Evolutionary conservation across 805 yeast species (phyloP).

Genomic region (Candida broadrunensis): DNA sequence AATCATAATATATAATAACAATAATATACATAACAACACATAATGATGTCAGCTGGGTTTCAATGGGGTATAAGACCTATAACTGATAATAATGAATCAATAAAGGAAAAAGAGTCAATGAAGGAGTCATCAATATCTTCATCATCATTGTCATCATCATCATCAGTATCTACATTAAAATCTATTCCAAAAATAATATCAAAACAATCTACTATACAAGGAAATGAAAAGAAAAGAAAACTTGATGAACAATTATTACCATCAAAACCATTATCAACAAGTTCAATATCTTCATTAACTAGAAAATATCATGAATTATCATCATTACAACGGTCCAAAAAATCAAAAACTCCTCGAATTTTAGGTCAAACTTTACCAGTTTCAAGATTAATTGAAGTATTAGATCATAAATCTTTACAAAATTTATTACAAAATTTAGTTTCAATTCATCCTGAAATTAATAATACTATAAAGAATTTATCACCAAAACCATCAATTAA

Average conservation of each 20-base stretch:
- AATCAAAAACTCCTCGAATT: constrained; percentile 41
- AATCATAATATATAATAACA: no score
- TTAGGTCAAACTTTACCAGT: constrained; percentile 62
- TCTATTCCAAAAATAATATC: not conserved
- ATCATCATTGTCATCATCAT: not conserved
- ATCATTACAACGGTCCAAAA: constrained; percentile 16
- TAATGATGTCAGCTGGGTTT: constrained; percentile 26
- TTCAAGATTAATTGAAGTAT: constrained; percentile 61
- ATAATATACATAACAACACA: no score
- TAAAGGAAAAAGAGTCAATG: not conserved
- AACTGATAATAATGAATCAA: not conserved
- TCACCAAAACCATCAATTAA: constrained; percentile 60
- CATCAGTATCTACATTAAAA: not conserved
- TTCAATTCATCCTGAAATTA: constrained; percentile 59
- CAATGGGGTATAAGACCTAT: constrained; percentile 21
- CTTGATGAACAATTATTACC: constrained; percentile 8
- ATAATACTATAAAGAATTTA: constrained; percentile 44
- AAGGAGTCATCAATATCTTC: not conserved
- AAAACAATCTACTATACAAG: not conserved
- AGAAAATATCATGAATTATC: not conserved
- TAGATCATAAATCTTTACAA: constrained; percentile 57
- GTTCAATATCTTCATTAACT: not conserved
- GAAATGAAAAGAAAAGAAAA: constrained; percentile 11
- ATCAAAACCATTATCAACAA: not conserved
- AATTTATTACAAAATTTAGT: constrained; percentile 51